These are phyloP conservation scores for Lactifluus subvellereus DNA, from an alignment of 768 basidiomycete genomes.

Conservation along the genomic window DNA sequence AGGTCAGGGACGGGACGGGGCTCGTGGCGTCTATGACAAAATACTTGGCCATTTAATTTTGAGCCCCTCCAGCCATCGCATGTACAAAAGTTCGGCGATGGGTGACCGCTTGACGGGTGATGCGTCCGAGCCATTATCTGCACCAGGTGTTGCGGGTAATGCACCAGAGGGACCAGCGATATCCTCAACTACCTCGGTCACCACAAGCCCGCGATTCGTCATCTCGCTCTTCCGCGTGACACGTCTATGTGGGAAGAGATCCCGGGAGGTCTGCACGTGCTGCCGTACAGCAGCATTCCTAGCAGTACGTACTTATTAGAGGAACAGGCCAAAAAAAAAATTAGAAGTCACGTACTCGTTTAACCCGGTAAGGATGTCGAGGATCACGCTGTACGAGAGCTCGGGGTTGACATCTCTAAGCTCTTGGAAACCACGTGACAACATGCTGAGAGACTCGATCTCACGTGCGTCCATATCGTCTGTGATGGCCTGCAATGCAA, in stretches of 20 bases:
- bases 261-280: slow-evolving; percentile 74
- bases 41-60: slow-evolving; percentile 87
- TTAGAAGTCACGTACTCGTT: slow-evolving; percentile 63
- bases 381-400: slow-evolving; percentile 79
- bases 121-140: slow-evolving; percentile 24
- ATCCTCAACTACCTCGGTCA: slow-evolving; percentile 77
- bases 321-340: background rate
- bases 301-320: slow-evolving; percentile 8
- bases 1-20: background rate
- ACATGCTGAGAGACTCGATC: slow-evolving; percentile 84
- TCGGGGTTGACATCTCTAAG: slow-evolving; percentile 77
- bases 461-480: slow-evolving; percentile 87
- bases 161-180: slow-evolving; percentile 5
- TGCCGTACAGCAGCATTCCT: slow-evolving; percentile 77
- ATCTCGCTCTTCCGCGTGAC: slow-evolving; percentile 77
- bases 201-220: slow-evolving; percentile 77
- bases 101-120: slow-evolving; percentile 62
- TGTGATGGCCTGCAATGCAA: slow-evolving; percentile 52
- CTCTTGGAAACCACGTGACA: slow-evolving; percentile 85
- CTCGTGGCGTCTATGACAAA: slow-evolving; percentile 29
- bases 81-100: slow-evolving; percentile 92
- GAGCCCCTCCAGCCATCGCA: slow-evolving; percentile 92
- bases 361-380: slow-evolving; percentile 85
- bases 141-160: slow-evolving; percentile 38
- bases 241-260: slow-evolving; percentile 75